phyloP scores from a whole-genome alignment of 2,329 filamentous ascomycete species.

The Akanthomyces dipterigenus region DNA sequence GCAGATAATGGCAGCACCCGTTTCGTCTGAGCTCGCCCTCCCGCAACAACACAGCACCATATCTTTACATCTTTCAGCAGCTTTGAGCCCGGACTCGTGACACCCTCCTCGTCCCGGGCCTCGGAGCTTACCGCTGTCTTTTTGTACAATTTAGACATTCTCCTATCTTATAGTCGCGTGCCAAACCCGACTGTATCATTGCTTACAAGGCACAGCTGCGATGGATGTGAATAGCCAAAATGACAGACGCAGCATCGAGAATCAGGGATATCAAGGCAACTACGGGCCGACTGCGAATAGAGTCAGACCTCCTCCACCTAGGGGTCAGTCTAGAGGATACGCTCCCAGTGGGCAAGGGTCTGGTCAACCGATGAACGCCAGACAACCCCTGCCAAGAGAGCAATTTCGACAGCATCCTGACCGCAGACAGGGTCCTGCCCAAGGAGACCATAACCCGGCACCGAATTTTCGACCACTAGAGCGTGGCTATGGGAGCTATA shows the following conservation, averaged over 20 bases:
- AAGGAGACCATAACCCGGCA: conserved; percentile 11
- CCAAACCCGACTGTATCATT: conserved; percentile 25
- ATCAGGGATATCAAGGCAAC: conserved; percentile 20
- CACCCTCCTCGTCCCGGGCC: background rate
- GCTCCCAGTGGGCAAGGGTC: conserved; percentile 17
- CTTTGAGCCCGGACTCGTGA: background rate
- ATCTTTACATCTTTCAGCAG: background rate
- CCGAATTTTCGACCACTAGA: background rate
- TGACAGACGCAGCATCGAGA: conserved; percentile 21
- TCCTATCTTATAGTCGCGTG: conserved; percentile 15
- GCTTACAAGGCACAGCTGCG: conserved; percentile 17
- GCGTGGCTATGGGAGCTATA: background rate
- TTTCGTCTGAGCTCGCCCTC: background rate
- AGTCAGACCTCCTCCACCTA: conserved; percentile 19
- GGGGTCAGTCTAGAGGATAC: conserved; percentile 19
- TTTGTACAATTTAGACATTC: conserved; percentile 9
- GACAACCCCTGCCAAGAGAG: conserved; percentile 25
- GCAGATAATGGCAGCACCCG: background rate
- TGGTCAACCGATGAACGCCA: conserved; percentile 17
- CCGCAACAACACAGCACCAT: background rate
- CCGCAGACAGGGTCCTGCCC: conserved; percentile 16
- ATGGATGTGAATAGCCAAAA: conserved; percentile 29
- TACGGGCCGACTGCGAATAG: conserved; percentile 21
- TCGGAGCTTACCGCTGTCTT: background rate
- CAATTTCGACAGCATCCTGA: background rate